Evolutionary conservation across 257 asterid species (phyloP).

Genomic region (Orobanche coerulescens): DNA sequence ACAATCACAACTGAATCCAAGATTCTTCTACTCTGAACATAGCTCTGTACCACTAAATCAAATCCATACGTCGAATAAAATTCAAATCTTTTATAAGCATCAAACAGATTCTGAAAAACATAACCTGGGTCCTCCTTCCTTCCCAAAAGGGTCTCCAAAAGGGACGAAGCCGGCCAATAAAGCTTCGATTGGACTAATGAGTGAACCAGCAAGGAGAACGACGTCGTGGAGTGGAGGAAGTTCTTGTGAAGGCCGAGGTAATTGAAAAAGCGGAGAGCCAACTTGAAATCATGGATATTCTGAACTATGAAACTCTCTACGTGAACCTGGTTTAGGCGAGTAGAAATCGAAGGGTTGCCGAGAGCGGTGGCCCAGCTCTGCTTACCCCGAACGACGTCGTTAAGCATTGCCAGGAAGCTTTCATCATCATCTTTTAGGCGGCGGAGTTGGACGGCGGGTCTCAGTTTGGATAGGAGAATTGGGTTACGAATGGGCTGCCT

Average conservation of each 20-base stretch:
- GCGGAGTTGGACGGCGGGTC: slow-evolving; percentile 21
- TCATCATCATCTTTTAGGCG: slow-evolving; percentile 42
- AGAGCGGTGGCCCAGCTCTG: slow-evolving; percentile 61
- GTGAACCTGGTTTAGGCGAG: slow-evolving; percentile 44
- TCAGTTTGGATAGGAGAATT: slow-evolving; percentile 18
- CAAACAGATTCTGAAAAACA: slow-evolving; percentile 44
- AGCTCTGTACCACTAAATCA: slow-evolving; percentile 64
- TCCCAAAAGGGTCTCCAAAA: slow-evolving; percentile 68
- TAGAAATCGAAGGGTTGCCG: slow-evolving; percentile 35
- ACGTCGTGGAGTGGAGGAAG: slow-evolving; percentile 61
- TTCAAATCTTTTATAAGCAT: slow-evolving; percentile 37
- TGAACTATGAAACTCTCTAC: slow-evolving; percentile 53
- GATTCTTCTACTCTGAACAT: slow-evolving; percentile 49
- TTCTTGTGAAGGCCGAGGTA: slow-evolving; percentile 76
- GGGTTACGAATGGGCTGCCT: slow-evolving; percentile 26
- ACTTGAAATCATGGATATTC: slow-evolving; percentile 57
- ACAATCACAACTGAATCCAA: slow-evolving; percentile 55
- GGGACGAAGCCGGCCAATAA: slow-evolving; percentile 90
- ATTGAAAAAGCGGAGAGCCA: slow-evolving; percentile 90
- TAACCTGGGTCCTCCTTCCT: slow-evolving; percentile 34
- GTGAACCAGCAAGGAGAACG: slow-evolving; percentile 77
- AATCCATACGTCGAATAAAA: slow-evolving; percentile 57
- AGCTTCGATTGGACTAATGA: slow-evolving; percentile 64
- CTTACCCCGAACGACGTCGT: slow-evolving; percentile 54
- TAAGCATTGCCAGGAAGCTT: slow-evolving; percentile 43